These are phyloP conservation scores for Tilletiopsis washingtonensis DNA, from an alignment of 1,284 basidiomycete genomes.

Conservation along the genomic window DNA sequence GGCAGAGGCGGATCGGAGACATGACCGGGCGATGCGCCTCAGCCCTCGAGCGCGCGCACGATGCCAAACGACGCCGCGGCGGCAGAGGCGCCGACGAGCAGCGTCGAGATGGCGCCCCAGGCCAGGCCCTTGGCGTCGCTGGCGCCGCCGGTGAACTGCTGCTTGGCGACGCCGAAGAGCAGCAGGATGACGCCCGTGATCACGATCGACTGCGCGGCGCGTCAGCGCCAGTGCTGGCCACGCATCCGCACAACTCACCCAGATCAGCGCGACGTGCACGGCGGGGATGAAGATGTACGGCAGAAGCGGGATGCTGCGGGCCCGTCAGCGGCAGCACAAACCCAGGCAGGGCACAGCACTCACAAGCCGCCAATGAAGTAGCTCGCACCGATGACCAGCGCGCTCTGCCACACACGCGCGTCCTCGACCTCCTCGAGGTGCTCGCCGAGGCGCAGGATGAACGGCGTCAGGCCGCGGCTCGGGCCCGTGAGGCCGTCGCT, in stretches of 20 bases:
- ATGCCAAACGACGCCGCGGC: slow-evolving; percentile 81
- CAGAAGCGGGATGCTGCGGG: slow-evolving; percentile 33
- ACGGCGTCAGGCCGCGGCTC: slow-evolving; percentile 31
- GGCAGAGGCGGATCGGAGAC: too few species aligned
- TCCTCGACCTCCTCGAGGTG: slow-evolving; percentile 35
- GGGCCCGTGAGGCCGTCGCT: slow-evolving; percentile 2
- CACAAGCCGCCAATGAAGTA: slow-evolving; percentile 34
- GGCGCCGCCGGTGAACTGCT: slow-evolving; percentile 29
- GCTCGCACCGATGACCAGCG: slow-evolving; percentile 28
- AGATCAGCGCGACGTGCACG: slow-evolving; percentile 19
- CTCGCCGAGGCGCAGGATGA: slow-evolving; percentile 32
- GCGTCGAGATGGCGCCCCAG: slow-evolving; percentile 81
- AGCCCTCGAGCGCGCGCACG: slow-evolving; percentile 64
- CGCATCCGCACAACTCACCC: too few species aligned
- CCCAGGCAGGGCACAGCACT: not conserved
- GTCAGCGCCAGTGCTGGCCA: too few species aligned
- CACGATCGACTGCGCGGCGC: too few species aligned
- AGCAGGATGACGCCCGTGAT: slow-evolving; percentile 35
- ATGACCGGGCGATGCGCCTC: not conserved
- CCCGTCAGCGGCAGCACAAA: too few species aligned
- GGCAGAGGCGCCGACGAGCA: slow-evolving; percentile 79
- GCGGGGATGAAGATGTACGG: slow-evolving; percentile 36
- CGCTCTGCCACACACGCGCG: slow-evolving; percentile 30
- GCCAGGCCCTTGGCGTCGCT: slow-evolving; percentile 49
- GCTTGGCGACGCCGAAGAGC: slow-evolving; percentile 37